These are phyloP conservation scores for Astragalus membranaceus DNA, from an alignment of 306 rosid genomes.

Conservation along the genomic window DNA sequence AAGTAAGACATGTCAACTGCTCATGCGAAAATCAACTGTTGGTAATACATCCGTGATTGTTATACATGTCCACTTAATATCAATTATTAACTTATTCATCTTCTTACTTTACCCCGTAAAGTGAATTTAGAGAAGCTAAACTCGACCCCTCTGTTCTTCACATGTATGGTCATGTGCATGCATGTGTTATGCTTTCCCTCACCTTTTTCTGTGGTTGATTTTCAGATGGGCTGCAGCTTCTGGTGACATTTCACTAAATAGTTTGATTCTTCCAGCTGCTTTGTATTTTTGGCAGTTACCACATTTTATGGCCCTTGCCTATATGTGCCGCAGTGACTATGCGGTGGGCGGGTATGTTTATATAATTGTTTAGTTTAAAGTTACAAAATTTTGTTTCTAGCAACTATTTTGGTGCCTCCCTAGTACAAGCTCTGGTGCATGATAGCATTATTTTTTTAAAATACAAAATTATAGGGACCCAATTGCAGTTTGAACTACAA, in stretches of 20 bases:
- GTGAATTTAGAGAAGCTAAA: neutral
- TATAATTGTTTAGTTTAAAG: slow-evolving; percentile 7
- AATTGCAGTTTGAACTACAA: neutral
- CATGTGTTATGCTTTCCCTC: neutral
- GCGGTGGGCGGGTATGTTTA: slow-evolving; percentile 90
- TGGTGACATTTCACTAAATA: slow-evolving; percentile 69
- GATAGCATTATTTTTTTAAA: neutral
- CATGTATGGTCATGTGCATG: neutral
- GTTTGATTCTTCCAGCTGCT: slow-evolving; percentile 88
- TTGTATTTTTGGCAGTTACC: slow-evolving; percentile 98
- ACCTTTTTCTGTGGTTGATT: slow-evolving; percentile 13
- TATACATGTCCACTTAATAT: neutral
- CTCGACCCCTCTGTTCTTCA: neutral
- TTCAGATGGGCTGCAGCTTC: slow-evolving; percentile 94
- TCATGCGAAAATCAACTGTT: neutral
- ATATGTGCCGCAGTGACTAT: slow-evolving; percentile 82
- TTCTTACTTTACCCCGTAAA: neutral
- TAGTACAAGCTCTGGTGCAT: no score
- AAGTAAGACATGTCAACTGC: neutral
- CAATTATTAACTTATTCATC: neutral
- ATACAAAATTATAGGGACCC: neutral
- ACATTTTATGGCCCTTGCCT: slow-evolving; percentile 98
- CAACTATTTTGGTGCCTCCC: neutral
- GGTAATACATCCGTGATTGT: neutral
- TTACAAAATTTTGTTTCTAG: neutral